Percentiles rank a stretch among this genome's conserved stretches.
These are phyloP conservation scores for Penicillium glabrum DNA, from an alignment of 2,329 filamentous ascomycete genomes.

Conservation along the genomic window DNA sequence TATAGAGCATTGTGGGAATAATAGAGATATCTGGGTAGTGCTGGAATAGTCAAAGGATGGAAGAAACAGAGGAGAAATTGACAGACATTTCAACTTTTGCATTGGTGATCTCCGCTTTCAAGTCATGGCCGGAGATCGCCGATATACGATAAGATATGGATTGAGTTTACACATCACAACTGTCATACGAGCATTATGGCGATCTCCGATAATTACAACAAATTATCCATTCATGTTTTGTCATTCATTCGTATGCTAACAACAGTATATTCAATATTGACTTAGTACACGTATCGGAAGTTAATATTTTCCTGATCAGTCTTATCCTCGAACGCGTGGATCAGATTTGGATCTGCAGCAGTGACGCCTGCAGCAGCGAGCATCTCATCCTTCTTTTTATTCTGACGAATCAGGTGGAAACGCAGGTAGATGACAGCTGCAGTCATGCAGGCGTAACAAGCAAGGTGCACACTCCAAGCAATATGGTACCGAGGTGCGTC, in stretches of 20 bases:
- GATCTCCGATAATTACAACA: background rate
- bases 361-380: conserved; percentile 43
- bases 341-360: conserved; percentile 42
- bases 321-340: conserved; percentile 62
- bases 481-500: conserved; percentile 67
- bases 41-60: background rate
- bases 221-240: background rate
- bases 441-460: conserved; percentile 64
- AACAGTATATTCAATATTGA: background rate
- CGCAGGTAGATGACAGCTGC: conserved; percentile 58
- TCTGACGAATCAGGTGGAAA: conserved; percentile 59
- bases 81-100: background rate
- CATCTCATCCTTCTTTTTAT: conserved; percentile 57
- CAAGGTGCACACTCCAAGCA: conserved; percentile 68
- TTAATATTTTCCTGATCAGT: conserved; percentile 63
- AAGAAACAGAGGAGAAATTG: background rate
- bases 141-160: background rate
- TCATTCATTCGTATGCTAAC: too few relatives aligned
- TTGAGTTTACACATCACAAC: background rate
- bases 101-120: background rate
- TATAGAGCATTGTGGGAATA: conserved; percentile 42
- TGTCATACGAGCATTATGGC: background rate
- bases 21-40: background rate
- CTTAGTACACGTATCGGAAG: conserved; percentile 58
- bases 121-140: conserved; percentile 2